Evolutionary conservation across 2,329 filamentous ascomycete species (phyloP), one percentile per base, ranked within the genome.

Genomic region (Nigrograna mackinnonii): DNA sequence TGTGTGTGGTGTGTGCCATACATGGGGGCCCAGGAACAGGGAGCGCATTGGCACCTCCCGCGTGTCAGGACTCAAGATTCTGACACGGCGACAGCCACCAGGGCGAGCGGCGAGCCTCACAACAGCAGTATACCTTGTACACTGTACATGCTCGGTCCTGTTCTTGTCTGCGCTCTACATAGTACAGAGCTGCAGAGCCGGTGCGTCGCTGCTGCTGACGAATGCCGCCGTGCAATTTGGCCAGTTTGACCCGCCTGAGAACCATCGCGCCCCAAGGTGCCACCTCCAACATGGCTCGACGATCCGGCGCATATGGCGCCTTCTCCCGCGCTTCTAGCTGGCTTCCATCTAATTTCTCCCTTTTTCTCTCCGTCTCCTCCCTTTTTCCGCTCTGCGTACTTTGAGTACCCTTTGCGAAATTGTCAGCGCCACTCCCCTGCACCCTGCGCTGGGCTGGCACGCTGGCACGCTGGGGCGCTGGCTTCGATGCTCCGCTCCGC

Each of bases 301-400:
- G 49, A 61, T 60, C 56, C 58, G 50, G 60, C 54, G 51, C 49
- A 37, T 44, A 9, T 52, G 49, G 50, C 51, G 52, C 50, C 61
- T 68, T 67, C 66, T 67, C 57, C 64, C 64, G 64, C 56, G 50
- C 61, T 68, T 68, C 64, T 61, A 54, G 54, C 50, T 60, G 47
- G 43, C 61, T 68, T 67, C 66, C 52, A 67, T 61, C 48, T 42
- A 57, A 58, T 58, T 55, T 62, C 49, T 49, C n/a, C n/a, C n/a
- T n/a, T n/a, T n/a, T n/a, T n/a, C n/a, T n/a, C n/a, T n/a, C n/a
- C n/a, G n/a, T n/a, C n/a, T n/a, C n/a, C n/a, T n/a, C n/a, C n/a
- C n/a, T n/a, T n/a, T n/a, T n/a, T n/a, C n/a, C n/a, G n/a, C n/a
- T n/a, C n/a, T n/a, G n/a, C n/a, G n/a, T n/a, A n/a, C n/a, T n/a